Evolutionary conservation across 257 asterid genomes (phyloP), one percentile per base, ranked within the genome.

Genomic region (Haberlea rhodopensis): DNA sequence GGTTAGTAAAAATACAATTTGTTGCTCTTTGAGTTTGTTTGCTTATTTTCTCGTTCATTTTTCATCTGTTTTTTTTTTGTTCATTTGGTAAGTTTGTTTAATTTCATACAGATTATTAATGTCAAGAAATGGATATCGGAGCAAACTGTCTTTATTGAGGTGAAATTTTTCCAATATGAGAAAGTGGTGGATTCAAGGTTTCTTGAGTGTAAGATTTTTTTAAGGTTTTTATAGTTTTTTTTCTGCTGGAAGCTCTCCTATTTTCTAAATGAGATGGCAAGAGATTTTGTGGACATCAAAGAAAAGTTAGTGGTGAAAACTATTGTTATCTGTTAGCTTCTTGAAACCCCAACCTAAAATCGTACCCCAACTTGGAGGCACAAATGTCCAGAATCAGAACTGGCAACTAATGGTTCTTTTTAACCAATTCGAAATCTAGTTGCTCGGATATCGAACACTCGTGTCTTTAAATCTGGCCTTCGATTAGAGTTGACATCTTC

Each of bases 71-170:
- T 54, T 61, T 19, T 63, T 72, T 69, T 61, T 54, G 62, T 8
- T 55, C 65, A 49, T 48, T 45, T 51, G 54, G 56, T 68, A 28
- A 53, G 66, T 60, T 53, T 64, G 52, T 62, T 49, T 48, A 34
- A 20, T 34, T 45, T 60, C 77, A n/a, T 79, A 76, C 85, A 77
- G 85, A 78, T 80, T 77, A 70, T 43, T 79, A 66, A 73, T 60
- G 34, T 61, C 68, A 21, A 16, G 34, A 5, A 71, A 63, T 24
- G 31, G 25, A 8, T 37, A 19, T 53, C 19, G 5, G 13, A 57
- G 27, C 63, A 32, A 57, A 45, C 60, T 22, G 34, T 40, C 53
- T 48, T 58, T 67, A 25, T 67, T 71, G 54, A 68, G 63, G 49
- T n/a, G 57, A 53, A 64, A 74, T 32, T 16, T 21, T 60, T 43